Evolutionary conservation across 78 protist species (phyloP).

Genomic region (Dictyostelium brefeldianum): DNA sequence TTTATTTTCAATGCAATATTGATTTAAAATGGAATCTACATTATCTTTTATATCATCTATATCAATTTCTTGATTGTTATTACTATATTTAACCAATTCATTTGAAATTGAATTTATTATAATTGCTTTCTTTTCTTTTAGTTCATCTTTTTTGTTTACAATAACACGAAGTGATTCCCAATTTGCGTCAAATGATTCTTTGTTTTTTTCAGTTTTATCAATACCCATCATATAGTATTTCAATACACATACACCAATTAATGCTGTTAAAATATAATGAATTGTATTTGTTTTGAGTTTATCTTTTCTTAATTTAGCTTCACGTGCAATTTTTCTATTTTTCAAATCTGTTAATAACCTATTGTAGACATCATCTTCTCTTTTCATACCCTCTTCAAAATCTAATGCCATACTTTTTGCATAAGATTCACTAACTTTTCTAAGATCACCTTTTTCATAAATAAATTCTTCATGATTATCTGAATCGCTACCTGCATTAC

Average conservation of each 20-base stretch:
- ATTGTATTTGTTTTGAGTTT: background rate
- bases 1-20: constrained; percentile 2
- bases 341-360: background rate
- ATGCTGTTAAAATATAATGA: background rate
- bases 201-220: background rate
- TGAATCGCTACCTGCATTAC: background rate
- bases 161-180: constrained; percentile 24
- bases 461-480: background rate
- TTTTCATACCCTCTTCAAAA: background rate
- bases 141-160: constrained; percentile 29
- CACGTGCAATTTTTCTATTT: background rate
- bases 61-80: background rate
- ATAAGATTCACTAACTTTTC: background rate
- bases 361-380: background rate
- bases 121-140: background rate
- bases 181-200: background rate
- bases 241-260: background rate
- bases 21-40: background rate
- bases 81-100: background rate
- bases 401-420: background rate
- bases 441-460: background rate
- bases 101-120: background rate
- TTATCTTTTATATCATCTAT: background rate
- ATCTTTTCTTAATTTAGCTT: background rate
- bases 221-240: background rate